A percentile compares a stretch with the other conserved stretches of the same genome.
These are phyloP conservation scores for Exophiala sideris DNA, from an alignment of 2,329 filamentous ascomycete species.

Conservation along the genomic window DNA sequence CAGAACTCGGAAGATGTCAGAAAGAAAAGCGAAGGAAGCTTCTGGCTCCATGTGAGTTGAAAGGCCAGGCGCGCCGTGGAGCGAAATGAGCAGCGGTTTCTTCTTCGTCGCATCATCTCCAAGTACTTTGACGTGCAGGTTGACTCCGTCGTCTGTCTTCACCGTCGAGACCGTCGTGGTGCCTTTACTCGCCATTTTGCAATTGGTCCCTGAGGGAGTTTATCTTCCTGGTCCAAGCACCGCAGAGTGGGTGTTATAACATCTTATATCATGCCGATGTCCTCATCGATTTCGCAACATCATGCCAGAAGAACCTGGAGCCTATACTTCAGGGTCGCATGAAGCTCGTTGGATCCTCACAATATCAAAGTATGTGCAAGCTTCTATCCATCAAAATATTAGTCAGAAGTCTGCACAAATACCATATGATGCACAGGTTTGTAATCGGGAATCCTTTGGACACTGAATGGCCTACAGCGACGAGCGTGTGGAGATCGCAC, in stretches of 20 bases:
- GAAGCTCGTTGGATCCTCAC: no score
- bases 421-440: no score
- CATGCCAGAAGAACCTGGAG: no score
- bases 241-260: not conserved
- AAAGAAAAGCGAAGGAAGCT: constrained; percentile 7
- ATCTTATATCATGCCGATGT: not conserved
- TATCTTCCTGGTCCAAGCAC: not conserved
- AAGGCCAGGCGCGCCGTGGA: constrained; percentile 16
- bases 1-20: constrained; percentile 10
- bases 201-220: not conserved
- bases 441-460: no score
- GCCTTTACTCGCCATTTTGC: not conserved
- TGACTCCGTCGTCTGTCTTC: constrained; percentile 15
- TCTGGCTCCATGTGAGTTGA: constrained; percentile 8
- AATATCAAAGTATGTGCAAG: no score
- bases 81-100: constrained; percentile 16
- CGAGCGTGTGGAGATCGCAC: no score
- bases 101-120: not conserved
- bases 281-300: not conserved
- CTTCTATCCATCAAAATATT: no score
- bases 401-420: no score
- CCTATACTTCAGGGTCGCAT: no score
- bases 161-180: constrained; percentile 1
- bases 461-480: no score
- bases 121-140: constrained; percentile 11